These are phyloP conservation scores for Colletotrichum shisoi DNA, from an alignment of 2,329 filamentous ascomycete genomes.

Conservation along the genomic window DNA sequence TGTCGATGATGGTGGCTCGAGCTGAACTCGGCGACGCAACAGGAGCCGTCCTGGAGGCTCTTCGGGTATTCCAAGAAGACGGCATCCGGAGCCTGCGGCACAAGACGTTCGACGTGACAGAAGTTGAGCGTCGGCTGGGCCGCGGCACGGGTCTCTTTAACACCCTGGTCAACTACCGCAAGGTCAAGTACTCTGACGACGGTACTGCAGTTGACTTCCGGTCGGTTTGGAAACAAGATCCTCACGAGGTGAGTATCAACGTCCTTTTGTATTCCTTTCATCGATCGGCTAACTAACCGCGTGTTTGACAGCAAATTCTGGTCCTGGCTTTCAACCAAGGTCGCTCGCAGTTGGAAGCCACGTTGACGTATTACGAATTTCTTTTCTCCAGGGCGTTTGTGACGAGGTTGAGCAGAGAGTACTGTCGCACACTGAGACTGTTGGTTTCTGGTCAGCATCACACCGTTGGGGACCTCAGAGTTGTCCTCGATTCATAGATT, in stretches of 20 bases:
- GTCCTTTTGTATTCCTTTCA: accelerated
- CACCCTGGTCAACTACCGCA: conserved; percentile 19
- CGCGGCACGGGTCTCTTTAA: conserved; percentile 20
- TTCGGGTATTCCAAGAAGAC: conserved; percentile 13
- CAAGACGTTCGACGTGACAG: conserved; percentile 20
- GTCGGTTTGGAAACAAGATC: conserved; percentile 30
- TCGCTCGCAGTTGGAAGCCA: conserved; percentile 9
- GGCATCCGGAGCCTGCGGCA: conserved; percentile 16
- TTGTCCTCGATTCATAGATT: not conserved
- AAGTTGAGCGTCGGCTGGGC: conserved; percentile 19
- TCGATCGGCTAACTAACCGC: not conserved
- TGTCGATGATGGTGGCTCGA: conserved; percentile 2
- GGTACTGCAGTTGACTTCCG: not conserved
- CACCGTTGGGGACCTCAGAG: conserved; percentile 15
- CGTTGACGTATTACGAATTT: conserved; percentile 26
- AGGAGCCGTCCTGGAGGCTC: not conserved
- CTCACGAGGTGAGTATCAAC: conserved; percentile 20
- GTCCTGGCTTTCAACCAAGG: conserved; percentile 26
- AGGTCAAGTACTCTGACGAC: conserved; percentile 6
- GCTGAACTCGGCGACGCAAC: not conserved
- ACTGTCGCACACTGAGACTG: conserved; percentile 8
- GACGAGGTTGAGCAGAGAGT: not conserved
- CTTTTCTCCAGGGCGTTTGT: not conserved
- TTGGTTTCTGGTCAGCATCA: not conserved
- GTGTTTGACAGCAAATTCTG: conserved; percentile 7